A percentile compares a stretch with the other conserved stretches of the same genome.
These are phyloP conservation scores for Elsinoe fawcettii DNA, from an alignment of 2,329 filamentous ascomycete genomes.

Conservation along the genomic window DNA sequence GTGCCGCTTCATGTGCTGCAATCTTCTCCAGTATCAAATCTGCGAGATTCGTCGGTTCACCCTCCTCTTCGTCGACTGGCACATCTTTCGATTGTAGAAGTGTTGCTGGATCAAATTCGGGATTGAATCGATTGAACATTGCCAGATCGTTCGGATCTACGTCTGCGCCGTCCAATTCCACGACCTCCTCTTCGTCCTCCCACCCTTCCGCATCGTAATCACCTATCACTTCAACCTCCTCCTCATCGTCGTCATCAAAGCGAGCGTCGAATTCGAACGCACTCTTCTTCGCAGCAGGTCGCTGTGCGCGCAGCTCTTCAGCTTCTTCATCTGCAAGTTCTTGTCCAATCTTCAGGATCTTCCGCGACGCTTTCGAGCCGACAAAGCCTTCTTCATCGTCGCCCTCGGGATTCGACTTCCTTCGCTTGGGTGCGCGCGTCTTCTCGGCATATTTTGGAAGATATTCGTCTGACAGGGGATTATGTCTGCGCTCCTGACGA, in stretches of 20 bases:
- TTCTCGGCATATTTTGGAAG: constrained; percentile 62
- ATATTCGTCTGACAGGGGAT: constrained; percentile 85
- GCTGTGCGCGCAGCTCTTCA: constrained; percentile 33
- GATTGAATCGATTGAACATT: constrained; percentile 85
- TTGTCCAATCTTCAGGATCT: constrained; percentile 82
- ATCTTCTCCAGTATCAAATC: constrained; percentile 94
- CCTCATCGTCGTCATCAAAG: constrained; percentile 46
- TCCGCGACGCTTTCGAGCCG: constrained; percentile 78
- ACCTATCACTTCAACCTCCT: constrained; percentile 47
- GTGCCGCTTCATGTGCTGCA: constrained; percentile 73
- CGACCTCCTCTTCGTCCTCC: constrained; percentile 69
- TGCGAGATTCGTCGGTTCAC: constrained; percentile 65
- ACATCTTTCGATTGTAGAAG: constrained; percentile 60
- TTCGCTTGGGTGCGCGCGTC: constrained; percentile 58
- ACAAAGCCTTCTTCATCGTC: constrained; percentile 64
- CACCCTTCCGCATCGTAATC: constrained; percentile 54
- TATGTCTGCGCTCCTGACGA: constrained; percentile 64
- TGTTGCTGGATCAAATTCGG: constrained; percentile 60
- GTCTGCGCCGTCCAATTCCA: constrained; percentile 59
- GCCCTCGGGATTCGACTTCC: constrained; percentile 49
- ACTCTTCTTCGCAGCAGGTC: constrained; percentile 43
- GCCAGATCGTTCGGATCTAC: constrained; percentile 84
- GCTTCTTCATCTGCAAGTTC: constrained; percentile 79
- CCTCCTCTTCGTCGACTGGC: constrained; percentile 31
- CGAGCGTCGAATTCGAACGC: constrained; percentile 76